A percentile compares a stretch with the other conserved stretches of the same genome.
Conservation (phyloP, 306 rosid species). For the Begonia fuchsioides region DNA sequence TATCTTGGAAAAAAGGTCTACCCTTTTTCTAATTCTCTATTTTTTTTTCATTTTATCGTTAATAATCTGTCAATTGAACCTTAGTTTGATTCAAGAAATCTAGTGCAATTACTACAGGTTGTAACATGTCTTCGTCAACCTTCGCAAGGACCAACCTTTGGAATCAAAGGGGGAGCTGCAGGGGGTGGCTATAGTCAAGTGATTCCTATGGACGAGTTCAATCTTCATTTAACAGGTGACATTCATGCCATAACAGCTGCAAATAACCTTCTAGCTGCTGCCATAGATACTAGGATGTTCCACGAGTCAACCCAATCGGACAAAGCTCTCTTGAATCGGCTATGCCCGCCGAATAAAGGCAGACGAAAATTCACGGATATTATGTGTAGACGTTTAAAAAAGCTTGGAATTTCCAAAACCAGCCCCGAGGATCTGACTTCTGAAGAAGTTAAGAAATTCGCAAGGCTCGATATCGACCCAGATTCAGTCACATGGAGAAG, state of each 20-base stretch:
- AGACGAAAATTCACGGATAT: slow-evolving; percentile 56
- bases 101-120: slow-evolving; percentile 28
- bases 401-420: slow-evolving; percentile 70
- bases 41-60: no score
- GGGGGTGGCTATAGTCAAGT: slow-evolving; percentile 99
- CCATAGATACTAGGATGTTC: slow-evolving; percentile 84
- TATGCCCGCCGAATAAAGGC: slow-evolving; percentile 89
- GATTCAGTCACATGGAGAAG: slow-evolving; percentile 90
- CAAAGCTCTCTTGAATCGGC: slow-evolving; percentile 80
- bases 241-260: slow-evolving; percentile 97
- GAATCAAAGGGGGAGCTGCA: slow-evolving; percentile 99
- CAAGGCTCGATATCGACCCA: slow-evolving; percentile 88
- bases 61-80: no score
- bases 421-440: slow-evolving; percentile 76
- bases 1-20: slow-evolving; percentile 80
- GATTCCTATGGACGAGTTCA: slow-evolving; percentile 98
- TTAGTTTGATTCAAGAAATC: no score
- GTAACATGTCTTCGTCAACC: slow-evolving; percentile 96
- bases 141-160: slow-evolving; percentile 99
- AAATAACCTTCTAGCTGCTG: slow-evolving; percentile 96
- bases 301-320: slow-evolving; percentile 91
- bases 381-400: slow-evolving; percentile 76
- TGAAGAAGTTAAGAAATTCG: slow-evolving; percentile 73
- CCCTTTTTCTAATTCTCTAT: no score
- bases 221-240: slow-evolving; percentile 96